These are phyloP conservation scores for Citrullus amarus DNA, from an alignment of 306 rosid species.

Conservation along the genomic window DNA sequence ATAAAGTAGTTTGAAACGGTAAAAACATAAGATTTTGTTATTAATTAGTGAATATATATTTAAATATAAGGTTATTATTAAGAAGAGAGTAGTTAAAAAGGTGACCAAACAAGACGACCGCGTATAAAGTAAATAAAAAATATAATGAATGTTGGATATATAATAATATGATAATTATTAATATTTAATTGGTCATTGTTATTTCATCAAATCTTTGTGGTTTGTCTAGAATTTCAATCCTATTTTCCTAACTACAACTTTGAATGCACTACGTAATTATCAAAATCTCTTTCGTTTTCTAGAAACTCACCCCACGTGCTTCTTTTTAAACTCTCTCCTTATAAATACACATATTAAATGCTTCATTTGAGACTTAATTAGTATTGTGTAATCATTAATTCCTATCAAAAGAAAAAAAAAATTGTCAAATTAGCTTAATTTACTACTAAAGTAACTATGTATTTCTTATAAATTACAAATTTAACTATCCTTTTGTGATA, in stretches of 20 bases:
- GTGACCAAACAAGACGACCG: constrained; percentile 62
- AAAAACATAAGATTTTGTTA: neutral
- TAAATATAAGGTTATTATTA: neutral
- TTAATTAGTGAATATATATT: neutral
- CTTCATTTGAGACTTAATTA: too few relatives aligned
- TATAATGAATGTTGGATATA: neutral
- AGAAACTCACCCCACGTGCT: neutral
- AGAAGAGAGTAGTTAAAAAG: constrained; percentile 54
- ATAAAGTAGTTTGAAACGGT: neutral
- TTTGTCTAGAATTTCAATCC: constrained; percentile 31
- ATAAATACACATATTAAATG: neutral
- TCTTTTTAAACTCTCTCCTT: neutral
- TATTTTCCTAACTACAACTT: constrained; percentile 42
- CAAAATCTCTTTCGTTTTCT: neutral
- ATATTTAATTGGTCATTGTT: neutral
- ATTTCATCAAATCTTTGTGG: neutral
- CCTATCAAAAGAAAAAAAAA: too few relatives aligned
- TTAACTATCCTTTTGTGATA: neutral
- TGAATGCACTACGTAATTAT: constrained; percentile 8
- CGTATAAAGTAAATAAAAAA: neutral
- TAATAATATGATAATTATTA: neutral
- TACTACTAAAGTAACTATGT: too few relatives aligned
- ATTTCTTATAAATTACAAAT: neutral
- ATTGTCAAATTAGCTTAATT: neutral
- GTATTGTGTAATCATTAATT: too few relatives aligned